Base-by-base conservation (phyloP, 306 rosid species). In the Luffa acutangula region DNA sequence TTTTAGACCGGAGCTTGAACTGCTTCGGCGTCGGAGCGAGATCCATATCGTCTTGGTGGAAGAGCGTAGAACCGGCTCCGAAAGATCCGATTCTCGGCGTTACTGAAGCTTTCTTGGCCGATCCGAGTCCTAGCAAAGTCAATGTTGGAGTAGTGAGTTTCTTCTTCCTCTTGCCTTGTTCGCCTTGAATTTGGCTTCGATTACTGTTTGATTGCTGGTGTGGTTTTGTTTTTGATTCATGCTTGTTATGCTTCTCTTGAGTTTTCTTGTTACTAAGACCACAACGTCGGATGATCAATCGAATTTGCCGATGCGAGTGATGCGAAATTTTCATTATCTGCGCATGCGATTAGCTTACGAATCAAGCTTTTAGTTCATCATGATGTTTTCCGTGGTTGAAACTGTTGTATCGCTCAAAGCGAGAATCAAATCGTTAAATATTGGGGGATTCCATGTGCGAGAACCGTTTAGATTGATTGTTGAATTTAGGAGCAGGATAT, bases 41-140 rank as follows among this genome's bases (percentile, higher is more conserved):
- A 78, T 84, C 85, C 85, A 86, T 91, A 82, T 90, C 97, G 2
- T 81, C 97, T 12, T 95, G 95, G 97, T 95, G 94, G 92, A 80
- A 86, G 75, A 83, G 56, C 79, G 90, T 95, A 37, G 90, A 95
- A 25, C 97, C 89, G 1, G 97, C 98, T 60, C 89, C 98, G 3
- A 95, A 92, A 87, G 98, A 95, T 78, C 98, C 98, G 6, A 95
- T 95, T 84, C 98, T 95, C 82, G 97, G 98, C n/a, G 98, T 92
- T 54, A 95, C 97, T 39, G 98, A 95, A 81, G 98, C 98, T 76
- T 95, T 82, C 78, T 89, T 95, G 56, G 95, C 97, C 33, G 98
- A 95, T 92, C 93, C 92, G 45, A 89, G 89, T 82, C 97, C 97
- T 0, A 83, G 84, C 57, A 95, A 95, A 87, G 95, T 95, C 81